phyloP scores from a whole-genome alignment of 192 early-diverging fungal species.

The Oehlia diaphana region DNA sequence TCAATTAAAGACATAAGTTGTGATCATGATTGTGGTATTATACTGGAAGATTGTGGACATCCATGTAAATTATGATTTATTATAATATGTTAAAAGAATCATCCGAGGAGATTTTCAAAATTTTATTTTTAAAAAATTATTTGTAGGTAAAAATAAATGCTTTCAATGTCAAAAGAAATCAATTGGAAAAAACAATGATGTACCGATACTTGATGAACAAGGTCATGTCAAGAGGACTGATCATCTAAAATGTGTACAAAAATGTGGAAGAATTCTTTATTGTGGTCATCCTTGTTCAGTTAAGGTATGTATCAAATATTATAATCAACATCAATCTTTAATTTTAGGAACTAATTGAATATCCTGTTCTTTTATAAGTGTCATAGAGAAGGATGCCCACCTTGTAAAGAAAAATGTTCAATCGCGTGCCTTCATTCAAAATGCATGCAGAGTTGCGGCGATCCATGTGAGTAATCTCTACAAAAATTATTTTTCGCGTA shows the following conservation, averaged over 20 bases:
- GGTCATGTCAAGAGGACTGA: constrained; percentile 18
- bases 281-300: constrained; percentile 44
- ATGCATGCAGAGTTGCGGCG: not conserved
- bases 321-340: not conserved
- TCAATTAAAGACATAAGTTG: constrained; percentile 36
- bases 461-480: not conserved
- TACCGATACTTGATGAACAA: not conserved
- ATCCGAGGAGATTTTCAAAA: no score
- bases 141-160: constrained; percentile 32
- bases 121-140: not conserved
- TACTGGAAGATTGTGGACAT: constrained; percentile 41
- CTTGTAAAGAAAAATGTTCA: not conserved
- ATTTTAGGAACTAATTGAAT: not conserved
- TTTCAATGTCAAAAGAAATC: not conserved
- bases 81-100: constrained; percentile 27
- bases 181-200: not conserved
- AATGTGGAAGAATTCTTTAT: constrained; percentile 36
- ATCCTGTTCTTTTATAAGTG: not conserved
- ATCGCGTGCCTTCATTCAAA: not conserved
- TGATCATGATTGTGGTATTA: constrained; percentile 31
- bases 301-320: constrained; percentile 37
- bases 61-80: constrained; percentile 29
- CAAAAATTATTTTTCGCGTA: not conserved
- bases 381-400: not conserved
- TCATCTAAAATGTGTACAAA: constrained; percentile 39